Conservation (phyloP, 2,329 filamentous ascomycete species). For the Metarhizium sp. region DNA sequence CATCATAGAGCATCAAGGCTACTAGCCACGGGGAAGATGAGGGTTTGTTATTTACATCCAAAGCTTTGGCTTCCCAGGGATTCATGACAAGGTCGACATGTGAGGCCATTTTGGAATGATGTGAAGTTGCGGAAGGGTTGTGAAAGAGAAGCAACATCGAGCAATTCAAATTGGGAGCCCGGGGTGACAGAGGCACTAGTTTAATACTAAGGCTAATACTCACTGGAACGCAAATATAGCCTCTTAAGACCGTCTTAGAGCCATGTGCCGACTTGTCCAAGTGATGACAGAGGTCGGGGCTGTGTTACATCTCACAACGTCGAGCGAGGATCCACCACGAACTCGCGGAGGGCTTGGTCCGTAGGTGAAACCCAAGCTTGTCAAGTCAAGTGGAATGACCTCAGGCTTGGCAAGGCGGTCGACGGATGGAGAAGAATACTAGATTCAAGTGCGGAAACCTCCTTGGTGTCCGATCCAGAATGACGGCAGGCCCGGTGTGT, state of each 20-base stretch:
- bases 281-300: background rate
- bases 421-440: background rate
- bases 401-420: background rate
- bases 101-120: background rate
- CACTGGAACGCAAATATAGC: background rate
- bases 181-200: background rate
- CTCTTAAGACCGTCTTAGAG: background rate
- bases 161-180: background rate
- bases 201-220: background rate
- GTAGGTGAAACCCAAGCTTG: background rate
- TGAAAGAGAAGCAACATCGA: background rate
- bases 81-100: slow-evolving; percentile 16
- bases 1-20: background rate
- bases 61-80: slow-evolving; percentile 24
- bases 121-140: background rate
- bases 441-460: background rate
- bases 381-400: background rate
- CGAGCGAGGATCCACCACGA: slow-evolving; percentile 1
- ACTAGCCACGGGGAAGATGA: background rate
- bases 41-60: slow-evolving; percentile 18
- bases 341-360: background rate
- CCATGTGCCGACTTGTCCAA: background rate
- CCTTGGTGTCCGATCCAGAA: background rate
- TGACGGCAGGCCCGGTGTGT: background rate
- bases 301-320: background rate